Evolutionary conservation across 2,329 filamentous ascomycete genomes (phyloP), one percentile per base, ranked within the genome.

Genomic region (Aspergillus sp.): DNA sequence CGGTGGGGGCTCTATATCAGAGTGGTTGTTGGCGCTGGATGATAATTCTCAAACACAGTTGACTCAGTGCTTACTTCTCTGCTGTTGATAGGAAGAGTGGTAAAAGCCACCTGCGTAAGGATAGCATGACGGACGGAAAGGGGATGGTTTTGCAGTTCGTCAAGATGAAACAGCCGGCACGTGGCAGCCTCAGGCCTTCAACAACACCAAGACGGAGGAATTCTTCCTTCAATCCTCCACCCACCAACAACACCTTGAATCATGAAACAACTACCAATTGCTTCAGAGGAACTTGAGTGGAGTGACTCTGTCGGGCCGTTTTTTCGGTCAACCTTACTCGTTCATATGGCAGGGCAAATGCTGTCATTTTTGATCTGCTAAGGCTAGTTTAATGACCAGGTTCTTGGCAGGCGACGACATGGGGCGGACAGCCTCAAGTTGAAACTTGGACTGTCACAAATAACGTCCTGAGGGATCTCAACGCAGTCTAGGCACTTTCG

Each of bases 381-480:
- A 41, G 34, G 34, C 34, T 22, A 43, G 59, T 57, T 61, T 61
- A 63, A 63, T 65, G 57, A 56, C 43, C 52, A 59, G 49, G 47
- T 43, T 34, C 66, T 68, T 67, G 69, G 62, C 63, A 67, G 46
- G 54, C 57, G 62, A 66, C 61, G 62, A 58, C 38, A 45, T 52
- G 63, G 47, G 50, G 62, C 51, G 30, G 61, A 52, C 59, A 60
- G 59, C 57, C 57, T 53, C 48, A 58, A 53, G 45, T 60, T 74
- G 72, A 74, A 74, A 74, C 72, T 58, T 54, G 47, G 60, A 56
- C 34, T 65, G 72, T 74, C 71, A 57, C 69, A 72, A 65, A 66
- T 62, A 69, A 62, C 67, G 65, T 65, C 68, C 66, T 52, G 65
- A 58, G 64, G 68, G 66, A 61, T 65, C 17, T 11, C 60, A 62